Evolutionary conservation across 2,329 filamentous ascomycete genomes (phyloP).

Genomic region (Drechslerella coelobrocha): DNA sequence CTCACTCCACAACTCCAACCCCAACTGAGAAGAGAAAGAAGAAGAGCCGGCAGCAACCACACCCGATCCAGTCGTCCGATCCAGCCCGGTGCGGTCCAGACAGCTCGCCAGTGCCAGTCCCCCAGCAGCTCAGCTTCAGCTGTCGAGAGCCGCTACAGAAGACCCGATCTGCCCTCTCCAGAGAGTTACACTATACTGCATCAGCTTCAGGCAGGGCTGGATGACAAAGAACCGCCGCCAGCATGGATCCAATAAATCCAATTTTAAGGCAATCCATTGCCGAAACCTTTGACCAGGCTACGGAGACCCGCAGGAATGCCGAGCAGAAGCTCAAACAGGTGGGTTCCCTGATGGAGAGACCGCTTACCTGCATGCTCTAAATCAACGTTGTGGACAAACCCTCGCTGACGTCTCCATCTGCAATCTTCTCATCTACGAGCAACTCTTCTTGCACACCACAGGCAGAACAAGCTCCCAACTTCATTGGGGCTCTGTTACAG

Average conservation of each 20-base stretch:
- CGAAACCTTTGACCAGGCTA: slow-evolving; percentile 76
- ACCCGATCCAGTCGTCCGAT: not conserved
- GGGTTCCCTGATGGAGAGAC: slow-evolving; percentile 57
- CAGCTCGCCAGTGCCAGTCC: not conserved
- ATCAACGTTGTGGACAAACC: not conserved
- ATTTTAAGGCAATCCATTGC: slow-evolving; percentile 76
- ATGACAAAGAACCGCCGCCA: slow-evolving; percentile 33
- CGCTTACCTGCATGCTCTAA: slow-evolving; percentile 53
- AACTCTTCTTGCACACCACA: slow-evolving; percentile 58
- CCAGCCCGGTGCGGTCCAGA: not conserved
- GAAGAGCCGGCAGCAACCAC: slow-evolving; percentile 10
- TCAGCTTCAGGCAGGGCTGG: slow-evolving; percentile 31
- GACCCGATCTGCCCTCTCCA: not conserved
- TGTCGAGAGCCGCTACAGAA: not conserved
- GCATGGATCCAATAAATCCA: slow-evolving; percentile 49
- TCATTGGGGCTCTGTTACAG: slow-evolving; percentile 87
- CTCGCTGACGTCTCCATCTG: slow-evolving; percentile 51
- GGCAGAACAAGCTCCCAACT: slow-evolving; percentile 89
- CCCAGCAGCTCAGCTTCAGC: not conserved
- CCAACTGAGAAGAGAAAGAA: slow-evolving; percentile 32
- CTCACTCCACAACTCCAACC: slow-evolving; percentile 36
- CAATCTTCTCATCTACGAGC: slow-evolving; percentile 44
- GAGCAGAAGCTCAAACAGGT: slow-evolving; percentile 84
- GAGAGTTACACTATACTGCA: slow-evolving; percentile 2
- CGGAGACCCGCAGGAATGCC: slow-evolving; percentile 76